These are phyloP conservation scores for Hypoxylon fragiforme DNA, from an alignment of 495 filamentous ascomycete genomes.

Conservation along the genomic window DNA sequence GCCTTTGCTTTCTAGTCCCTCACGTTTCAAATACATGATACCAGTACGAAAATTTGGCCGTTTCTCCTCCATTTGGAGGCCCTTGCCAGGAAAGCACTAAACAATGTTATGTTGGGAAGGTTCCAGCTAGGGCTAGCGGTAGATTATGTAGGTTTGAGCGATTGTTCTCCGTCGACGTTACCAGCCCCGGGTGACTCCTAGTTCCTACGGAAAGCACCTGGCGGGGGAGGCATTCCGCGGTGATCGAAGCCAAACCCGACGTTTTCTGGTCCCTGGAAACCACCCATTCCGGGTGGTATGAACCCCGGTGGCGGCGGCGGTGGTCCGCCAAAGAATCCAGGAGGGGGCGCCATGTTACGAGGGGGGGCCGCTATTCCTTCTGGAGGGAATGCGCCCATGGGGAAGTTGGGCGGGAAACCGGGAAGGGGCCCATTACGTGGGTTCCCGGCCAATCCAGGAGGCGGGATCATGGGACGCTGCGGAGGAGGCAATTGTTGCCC, in stretches of 20 bases:
- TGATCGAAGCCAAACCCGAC: slow-evolving; percentile 48
- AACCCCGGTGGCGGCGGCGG: slow-evolving; percentile 49
- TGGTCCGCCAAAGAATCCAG: slow-evolving; percentile 53
- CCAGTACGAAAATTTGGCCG: too few relatives aligned
- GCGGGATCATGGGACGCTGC: slow-evolving; percentile 55
- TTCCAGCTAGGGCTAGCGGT: too few relatives aligned
- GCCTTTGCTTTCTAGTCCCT: not conserved
- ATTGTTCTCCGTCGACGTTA: too few relatives aligned
- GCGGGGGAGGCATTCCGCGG: slow-evolving; percentile 47
- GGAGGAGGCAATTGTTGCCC: slow-evolving; percentile 46
- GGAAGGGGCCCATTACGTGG: slow-evolving; percentile 49
- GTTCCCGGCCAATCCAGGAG: slow-evolving; percentile 52
- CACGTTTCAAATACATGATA: not conserved
- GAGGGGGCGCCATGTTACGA: slow-evolving; percentile 49
- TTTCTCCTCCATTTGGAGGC: too few relatives aligned
- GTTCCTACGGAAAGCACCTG: slow-evolving; percentile 39
- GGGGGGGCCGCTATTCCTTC: slow-evolving; percentile 48
- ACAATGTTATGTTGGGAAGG: too few relatives aligned
- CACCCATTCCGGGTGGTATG: slow-evolving; percentile 51
- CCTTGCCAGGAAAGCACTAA: too few relatives aligned
- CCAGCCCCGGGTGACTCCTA: slow-evolving; percentile 6
- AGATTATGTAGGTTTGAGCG: too few relatives aligned
- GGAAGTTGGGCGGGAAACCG: slow-evolving; percentile 55
- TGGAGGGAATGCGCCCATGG: slow-evolving; percentile 49
- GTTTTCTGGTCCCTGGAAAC: slow-evolving; percentile 53